Percentiles rank a stretch among this genome's conserved stretches.
These are phyloP conservation scores for Pythium phragmiticola DNA, from an alignment of 352 stramenopile genomes.

Conservation along the genomic window DNA sequence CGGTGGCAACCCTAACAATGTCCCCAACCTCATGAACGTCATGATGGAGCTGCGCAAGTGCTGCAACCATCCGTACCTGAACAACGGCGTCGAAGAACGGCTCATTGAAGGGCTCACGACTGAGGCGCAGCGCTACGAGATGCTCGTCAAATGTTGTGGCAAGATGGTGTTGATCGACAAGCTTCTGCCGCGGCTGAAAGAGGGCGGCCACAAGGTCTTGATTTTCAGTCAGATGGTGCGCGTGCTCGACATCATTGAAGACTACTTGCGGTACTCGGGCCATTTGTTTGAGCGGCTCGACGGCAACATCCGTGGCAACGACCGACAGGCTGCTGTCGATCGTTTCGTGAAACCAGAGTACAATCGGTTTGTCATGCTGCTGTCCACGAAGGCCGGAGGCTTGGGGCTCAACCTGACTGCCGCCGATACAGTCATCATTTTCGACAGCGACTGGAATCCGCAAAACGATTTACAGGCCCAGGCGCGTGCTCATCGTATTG, in stretches of 20 bases:
- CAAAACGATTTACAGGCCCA: conserved; percentile 97
- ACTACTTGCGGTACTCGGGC: conserved; percentile 94
- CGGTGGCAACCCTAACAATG: conserved; percentile 74
- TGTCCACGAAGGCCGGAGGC: conserved; percentile 97
- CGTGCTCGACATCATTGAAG: conserved; percentile 99
- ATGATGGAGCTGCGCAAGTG: conserved; percentile 93
- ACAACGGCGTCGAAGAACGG: conserved; percentile 91
- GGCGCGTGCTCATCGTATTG: conserved; percentile 89
- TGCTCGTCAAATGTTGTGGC: conserved; percentile 97
- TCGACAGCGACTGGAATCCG: conserved; percentile 98
- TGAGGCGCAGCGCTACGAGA: conserved; percentile 83
- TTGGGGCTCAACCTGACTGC: conserved; percentile 91
- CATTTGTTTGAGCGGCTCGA: conserved; percentile 98
- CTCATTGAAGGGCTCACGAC: conserved; percentile 77
- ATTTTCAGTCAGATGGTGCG: conserved; percentile 99
- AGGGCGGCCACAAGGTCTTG: conserved; percentile 97
- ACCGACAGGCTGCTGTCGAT: conserved; percentile 84
- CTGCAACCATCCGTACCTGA: conserved; percentile 91
- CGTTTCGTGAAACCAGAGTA: conserved; percentile 90
- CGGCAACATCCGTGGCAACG: conserved; percentile 93
- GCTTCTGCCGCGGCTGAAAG: conserved; percentile 95
- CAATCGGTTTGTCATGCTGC: conserved; percentile 96
- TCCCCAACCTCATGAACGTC: conserved; percentile 91
- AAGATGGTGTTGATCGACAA: conserved; percentile 99
- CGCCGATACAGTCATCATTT: conserved; percentile 97